These are phyloP conservation scores for Termitomyces heimii DNA, from an alignment of 768 basidiomycete species.

Conservation along the genomic window DNA sequence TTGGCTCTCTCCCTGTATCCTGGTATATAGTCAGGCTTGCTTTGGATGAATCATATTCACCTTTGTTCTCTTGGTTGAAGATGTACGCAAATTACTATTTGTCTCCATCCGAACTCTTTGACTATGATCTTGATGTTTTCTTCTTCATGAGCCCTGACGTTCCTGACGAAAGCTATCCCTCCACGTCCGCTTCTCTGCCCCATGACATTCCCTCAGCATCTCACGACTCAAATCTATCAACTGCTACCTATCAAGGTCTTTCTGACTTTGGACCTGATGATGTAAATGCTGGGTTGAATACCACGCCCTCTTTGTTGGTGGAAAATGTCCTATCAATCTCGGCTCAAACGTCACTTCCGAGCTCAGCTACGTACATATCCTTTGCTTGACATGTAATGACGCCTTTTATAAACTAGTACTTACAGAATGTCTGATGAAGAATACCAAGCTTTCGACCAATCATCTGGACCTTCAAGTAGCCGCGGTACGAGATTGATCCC, in stretches of 20 bases:
- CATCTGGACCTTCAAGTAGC: neutral
- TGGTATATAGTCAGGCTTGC: neutral
- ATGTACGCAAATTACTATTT: neutral
- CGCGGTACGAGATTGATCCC: neutral
- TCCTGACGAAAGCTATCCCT: neutral
- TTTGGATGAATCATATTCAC: neutral
- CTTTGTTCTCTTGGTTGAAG: neutral
- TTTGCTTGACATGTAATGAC: neutral
- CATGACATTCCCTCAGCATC: neutral
- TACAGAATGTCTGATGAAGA: neutral
- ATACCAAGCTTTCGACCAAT: neutral
- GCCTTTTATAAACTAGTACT: neutral
- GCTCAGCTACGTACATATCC: neutral
- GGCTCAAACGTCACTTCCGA: neutral
- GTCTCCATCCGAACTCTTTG: neutral
- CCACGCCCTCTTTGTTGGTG: neutral
- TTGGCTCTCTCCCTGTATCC: neutral
- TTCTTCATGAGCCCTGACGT: neutral
- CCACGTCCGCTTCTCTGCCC: neutral
- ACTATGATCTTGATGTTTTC: neutral
- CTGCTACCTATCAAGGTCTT: neutral
- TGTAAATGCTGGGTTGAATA: neutral
- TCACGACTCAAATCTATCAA: neutral
- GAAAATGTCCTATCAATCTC: neutral
- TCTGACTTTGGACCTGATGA: neutral